These are phyloP conservation scores for Trematosphaeria pertusa DNA, from an alignment of 2,329 filamentous ascomycete species.

Conservation along the genomic window DNA sequence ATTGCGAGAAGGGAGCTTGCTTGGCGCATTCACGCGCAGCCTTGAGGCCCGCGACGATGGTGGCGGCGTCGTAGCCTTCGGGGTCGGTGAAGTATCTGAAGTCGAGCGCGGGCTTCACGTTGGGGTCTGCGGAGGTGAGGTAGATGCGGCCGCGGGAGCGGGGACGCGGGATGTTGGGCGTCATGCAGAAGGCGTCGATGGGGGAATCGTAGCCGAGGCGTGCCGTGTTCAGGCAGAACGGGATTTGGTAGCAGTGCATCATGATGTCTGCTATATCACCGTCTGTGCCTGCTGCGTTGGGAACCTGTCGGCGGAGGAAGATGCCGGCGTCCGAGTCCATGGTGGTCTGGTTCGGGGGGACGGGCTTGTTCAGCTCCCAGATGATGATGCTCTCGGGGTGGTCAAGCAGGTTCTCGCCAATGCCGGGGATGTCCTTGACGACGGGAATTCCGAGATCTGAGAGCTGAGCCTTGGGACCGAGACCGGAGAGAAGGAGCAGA, in stretches of 20 bases:
- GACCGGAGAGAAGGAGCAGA: constrained; percentile 61
- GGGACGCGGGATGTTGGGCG: constrained; percentile 85
- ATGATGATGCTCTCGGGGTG: constrained; percentile 72
- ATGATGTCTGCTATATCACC: constrained; percentile 83
- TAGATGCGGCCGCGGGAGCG: constrained; percentile 79
- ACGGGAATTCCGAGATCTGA: constrained; percentile 58
- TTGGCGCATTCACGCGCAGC: constrained; percentile 79
- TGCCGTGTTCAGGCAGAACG: constrained; percentile 85
- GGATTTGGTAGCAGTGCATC: constrained; percentile 98
- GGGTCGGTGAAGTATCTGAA: constrained; percentile 90
- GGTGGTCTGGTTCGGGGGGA: constrained; percentile 80
- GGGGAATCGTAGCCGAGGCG: constrained; percentile 74
- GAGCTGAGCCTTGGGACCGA: constrained; percentile 58
- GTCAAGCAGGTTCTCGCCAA: constrained; percentile 70
- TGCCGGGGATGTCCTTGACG: constrained; percentile 65
- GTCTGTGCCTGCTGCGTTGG: constrained; percentile 73
- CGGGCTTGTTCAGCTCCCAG: constrained; percentile 81
- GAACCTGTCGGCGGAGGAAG: constrained; percentile 79
- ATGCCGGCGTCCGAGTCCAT: constrained; percentile 92
- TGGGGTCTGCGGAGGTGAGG: constrained; percentile 76
- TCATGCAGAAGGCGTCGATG: constrained; percentile 89
- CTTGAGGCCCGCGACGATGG: constrained; percentile 77
- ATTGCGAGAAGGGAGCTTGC: constrained; percentile 78
- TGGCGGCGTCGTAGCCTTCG: constrained; percentile 84
- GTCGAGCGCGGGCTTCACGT: constrained; percentile 81